A percentile compares a stretch with the other conserved stretches of the same genome.
Evolutionary conservation across 2,329 filamentous ascomycete genomes (phyloP).

Genomic region (Diplodia seriata): DNA sequence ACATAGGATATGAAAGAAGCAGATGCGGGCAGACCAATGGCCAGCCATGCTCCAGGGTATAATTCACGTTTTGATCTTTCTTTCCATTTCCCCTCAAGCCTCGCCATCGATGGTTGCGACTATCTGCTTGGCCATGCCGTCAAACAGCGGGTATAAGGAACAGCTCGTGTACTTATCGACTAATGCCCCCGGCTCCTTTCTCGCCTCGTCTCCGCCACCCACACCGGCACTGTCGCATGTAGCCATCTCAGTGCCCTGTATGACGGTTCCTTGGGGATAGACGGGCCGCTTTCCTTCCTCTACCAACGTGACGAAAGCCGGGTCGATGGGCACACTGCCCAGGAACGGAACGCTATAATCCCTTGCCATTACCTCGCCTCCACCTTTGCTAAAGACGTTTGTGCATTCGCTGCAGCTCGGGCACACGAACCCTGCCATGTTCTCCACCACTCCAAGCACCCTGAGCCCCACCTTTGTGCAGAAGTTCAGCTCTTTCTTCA

Average conservation of each 20-base stretch:
- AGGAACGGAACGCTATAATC: conserved; percentile 86
- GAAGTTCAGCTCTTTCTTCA: conserved; percentile 94
- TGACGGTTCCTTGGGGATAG: conserved; percentile 71
- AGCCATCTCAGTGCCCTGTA: conserved; percentile 35
- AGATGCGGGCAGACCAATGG: too few relatives aligned
- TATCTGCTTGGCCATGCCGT: conserved; percentile 65
- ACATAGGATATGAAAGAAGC: too few relatives aligned
- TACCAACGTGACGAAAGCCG: conserved; percentile 85
- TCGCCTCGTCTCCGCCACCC: conserved; percentile 37
- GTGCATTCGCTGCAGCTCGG: conserved; percentile 80
- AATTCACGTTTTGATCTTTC: not conserved
- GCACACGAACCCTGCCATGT: conserved; percentile 94
- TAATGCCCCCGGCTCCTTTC: conserved; percentile 52
- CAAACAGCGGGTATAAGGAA: conserved; percentile 73
- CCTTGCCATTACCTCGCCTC: conserved; percentile 84
- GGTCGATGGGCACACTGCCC: conserved; percentile 88
- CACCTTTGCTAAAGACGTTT: conserved; percentile 90
- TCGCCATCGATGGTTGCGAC: conserved; percentile 45
- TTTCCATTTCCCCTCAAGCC: not conserved
- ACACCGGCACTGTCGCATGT: conserved; percentile 39
- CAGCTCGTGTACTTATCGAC: conserved; percentile 77
- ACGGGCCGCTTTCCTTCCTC: conserved; percentile 73
- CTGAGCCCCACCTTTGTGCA: conserved; percentile 81
- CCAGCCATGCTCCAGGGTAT: not conserved
- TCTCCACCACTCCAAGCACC: conserved; percentile 90